Evolutionary conservation across 2,329 filamentous ascomycete genomes (phyloP), one percentile per base, ranked within the genome.

Genomic region (Penicillium sp.): DNA sequence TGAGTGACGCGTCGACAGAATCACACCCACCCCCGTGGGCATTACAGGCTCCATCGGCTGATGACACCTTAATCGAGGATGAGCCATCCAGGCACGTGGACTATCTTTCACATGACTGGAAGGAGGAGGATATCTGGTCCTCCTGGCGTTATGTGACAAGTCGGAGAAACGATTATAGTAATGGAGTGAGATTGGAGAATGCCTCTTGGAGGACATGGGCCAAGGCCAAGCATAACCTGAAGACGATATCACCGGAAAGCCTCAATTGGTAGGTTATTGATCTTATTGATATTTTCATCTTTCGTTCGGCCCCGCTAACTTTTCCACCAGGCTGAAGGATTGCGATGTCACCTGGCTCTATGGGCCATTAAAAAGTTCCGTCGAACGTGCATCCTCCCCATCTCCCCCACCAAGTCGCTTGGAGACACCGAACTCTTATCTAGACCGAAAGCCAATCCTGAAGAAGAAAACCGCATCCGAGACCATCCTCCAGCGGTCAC

Each of bases 271-370:
- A 76, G 68, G 86, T 80, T 9, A 26, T 44, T 7, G 14, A 35
- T 26, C 29, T 8, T 1, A 14, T 22, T 49, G 37, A 24, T 43
- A 42, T 29, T 29, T 16, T 46, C 39, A 46, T 49, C 32, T 34
- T 20, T 22, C 53, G 20, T 35, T 43, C 24, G 39, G 39, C 40
- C 55, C 44, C 58, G 56, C 60, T 62, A 26, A 58, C n/a, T 13
- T 38, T n/a, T n/a, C 8, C 18, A 48, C 16, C 67, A 96, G 92
- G 92, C 81, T 97, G 58, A 99, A 97, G 73, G 94, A 97, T 67
- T 94, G 89, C 72, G 93, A 99, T 74, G 92, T 97, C 32, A 97
- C 93, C 44, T 99, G 93, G 94, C 81, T 99, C 1, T 99, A 97
- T 69, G 94, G 94, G 0, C 94, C 94, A 13, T 76, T 97, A 47